Conservation (phyloP, 371 early-diverging fungal genomes). For the Mucor sp. region DNA sequence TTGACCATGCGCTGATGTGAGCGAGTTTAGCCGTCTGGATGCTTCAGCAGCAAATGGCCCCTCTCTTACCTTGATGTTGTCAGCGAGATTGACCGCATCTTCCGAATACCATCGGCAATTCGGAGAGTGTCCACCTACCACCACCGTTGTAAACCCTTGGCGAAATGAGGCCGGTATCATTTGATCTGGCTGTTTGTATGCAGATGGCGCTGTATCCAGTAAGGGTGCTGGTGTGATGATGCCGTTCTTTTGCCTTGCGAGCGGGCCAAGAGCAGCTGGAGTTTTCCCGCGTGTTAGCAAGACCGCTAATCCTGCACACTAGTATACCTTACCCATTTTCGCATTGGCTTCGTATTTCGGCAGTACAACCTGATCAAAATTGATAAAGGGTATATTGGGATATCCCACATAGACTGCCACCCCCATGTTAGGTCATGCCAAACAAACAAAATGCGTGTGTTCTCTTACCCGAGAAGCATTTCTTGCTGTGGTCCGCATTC, state of each 20-base stretch:
- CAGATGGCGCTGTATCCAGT: constrained; percentile 7
- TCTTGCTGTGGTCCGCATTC: constrained; percentile 11
- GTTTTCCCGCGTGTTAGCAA: neutral
- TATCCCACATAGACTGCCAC: constrained; percentile 42
- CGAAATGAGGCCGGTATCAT: constrained; percentile 7
- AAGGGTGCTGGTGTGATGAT: constrained; percentile 34
- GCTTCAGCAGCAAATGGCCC: neutral
- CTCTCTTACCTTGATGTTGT: constrained; percentile 35
- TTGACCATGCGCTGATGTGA: constrained; percentile 38
- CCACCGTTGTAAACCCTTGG: constrained; percentile 19
- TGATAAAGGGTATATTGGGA: constrained; percentile 46
- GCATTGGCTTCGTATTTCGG: constrained; percentile 48
- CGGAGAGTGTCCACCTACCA: constrained; percentile 43
- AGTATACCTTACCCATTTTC: constrained; percentile 38
- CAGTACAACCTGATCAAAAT: constrained; percentile 48
- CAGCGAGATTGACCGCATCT: constrained; percentile 36
- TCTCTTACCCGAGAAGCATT: constrained; percentile 32
- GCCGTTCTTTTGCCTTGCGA: constrained; percentile 47
- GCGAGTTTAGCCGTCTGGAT: neutral
- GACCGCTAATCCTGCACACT: no score
- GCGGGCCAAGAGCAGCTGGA: constrained; percentile 42
- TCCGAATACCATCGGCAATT: constrained; percentile 53
- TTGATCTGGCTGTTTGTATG: neutral
- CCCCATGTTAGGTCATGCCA: neutral
- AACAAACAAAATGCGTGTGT: neutral